Evolutionary conservation across 75 land plant genomes (phyloP).

Genomic region (Pinus tabuliformis): DNA sequence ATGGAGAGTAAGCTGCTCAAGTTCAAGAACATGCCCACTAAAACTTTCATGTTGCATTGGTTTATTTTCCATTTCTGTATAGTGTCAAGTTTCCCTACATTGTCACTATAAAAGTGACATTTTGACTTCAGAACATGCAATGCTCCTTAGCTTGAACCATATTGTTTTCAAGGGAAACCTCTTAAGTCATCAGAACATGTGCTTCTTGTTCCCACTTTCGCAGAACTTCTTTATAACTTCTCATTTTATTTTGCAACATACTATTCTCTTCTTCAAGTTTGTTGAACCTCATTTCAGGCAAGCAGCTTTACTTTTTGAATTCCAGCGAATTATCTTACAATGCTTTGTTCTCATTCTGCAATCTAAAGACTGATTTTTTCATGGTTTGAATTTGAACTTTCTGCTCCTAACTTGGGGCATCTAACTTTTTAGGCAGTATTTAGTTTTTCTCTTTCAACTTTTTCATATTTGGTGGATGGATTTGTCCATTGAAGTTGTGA

Average conservation of each 20-base stretch:
- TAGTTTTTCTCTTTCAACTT: neutral
- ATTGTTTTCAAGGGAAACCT: constrained; percentile 2
- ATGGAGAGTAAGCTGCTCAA: neutral
- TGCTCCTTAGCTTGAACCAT: neutral
- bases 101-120: neutral
- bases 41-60: neutral
- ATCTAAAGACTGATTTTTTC: neutral
- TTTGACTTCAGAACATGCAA: neutral
- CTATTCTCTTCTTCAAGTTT: neutral
- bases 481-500: no score
- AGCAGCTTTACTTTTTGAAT: neutral
- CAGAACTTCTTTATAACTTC: neutral
- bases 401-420: neutral
- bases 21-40: neutral
- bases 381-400: neutral
- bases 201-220: neutral
- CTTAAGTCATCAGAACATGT: neutral
- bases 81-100: no score
- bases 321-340: neutral
- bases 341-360: neutral
- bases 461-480: no score
- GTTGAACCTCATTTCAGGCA: neutral
- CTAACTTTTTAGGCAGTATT: neutral
- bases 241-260: neutral
- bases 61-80: neutral